Base-by-base conservation (phyloP, 192 early-diverging fungal genomes). In the Fimicolochytrium jonesii region DNA sequence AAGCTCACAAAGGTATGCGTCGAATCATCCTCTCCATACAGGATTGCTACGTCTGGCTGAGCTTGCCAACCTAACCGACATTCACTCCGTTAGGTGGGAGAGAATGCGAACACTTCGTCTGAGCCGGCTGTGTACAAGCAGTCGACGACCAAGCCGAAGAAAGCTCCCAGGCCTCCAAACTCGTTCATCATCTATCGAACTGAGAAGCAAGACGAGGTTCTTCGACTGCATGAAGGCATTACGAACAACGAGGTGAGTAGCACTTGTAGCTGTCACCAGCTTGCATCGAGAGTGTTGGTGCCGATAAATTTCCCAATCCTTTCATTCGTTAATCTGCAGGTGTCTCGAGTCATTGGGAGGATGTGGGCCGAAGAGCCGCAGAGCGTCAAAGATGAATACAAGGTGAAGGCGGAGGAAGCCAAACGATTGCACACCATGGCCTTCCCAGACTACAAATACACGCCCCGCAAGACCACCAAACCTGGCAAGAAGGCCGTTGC, bases 161-260 rank as follows among this genome's bases (percentile, higher is more conserved):
- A 67, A 44, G 55, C 61, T 17, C 60, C 64, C 2, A 64, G 72
- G 39, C 86, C 86, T 30, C 77, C 76, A 48, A 87, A 87, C 51
- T 86, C 82, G 44, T 87, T 87, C 55, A 80, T 87, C 67, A 56
- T 81, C 17, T 87, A 83, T 70, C 80, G 86, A 47, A 64, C 77
- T 22, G 76, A 86, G 31, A 74, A 86, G 48, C 69, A 83, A 37
- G 72, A 64, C 31, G 67, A 79, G 25, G 66, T 84, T 26, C 70
- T 72, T 66, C 36, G 63, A 13, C 54, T 73, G 50, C 62, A 69
- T 54, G 69, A 61, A 11, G 75, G 75, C 13, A 60, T 81, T 42
- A 73, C 77, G 53, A 84, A 81, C 70, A 78, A 77, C 56, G 78
- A 78, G 73, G 71, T 26, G 60, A 75, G 72, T 57, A 69, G 18